Evolutionary conservation across 2,329 filamentous ascomycete genomes (phyloP), one percentile per base, ranked within the genome.

Genomic region (Pyricularia sp.): DNA sequence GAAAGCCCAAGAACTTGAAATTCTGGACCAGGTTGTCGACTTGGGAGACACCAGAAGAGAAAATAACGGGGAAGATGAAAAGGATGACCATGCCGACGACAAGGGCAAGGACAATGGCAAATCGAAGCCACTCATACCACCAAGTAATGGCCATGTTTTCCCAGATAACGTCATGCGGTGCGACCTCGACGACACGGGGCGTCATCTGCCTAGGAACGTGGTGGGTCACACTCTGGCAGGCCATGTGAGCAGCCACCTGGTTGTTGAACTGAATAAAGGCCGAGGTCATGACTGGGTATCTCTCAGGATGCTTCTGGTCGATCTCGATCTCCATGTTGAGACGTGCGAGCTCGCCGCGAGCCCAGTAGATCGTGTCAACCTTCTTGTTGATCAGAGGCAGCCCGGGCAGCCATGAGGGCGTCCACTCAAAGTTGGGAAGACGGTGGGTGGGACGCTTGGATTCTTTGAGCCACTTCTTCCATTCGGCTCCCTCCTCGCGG

Each of bases 211-310:
- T 92, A 0, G 95, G 95, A 0, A 97, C 79, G 74, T 99, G 95
- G 77, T 98, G 93, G 58, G 91, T 93, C 64, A 96, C 85, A 65
- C 92, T 89, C 77, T 99, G 95, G 77, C 93, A 97, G 69, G 94
- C 95, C 95, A 99, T 98, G 75, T 99, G 95, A 0, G 95, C 95
- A 6, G 94, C 94, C 1, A 97, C 92, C 77, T 99, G 95, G 76
- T 97, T 91, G 75, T 99, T 97, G 84, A 99, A 99, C 77, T 99
- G 95, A 71, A 99, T 93, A 74, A 99, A 99, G 0, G 95, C 95
- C 0, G 94, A 97, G 75, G 92, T 97, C 93, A 97, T 96, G 65
- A 94, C 81, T 0, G 94, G 94, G 71, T 93, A 98, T 4, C 90
- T 88, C 72, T 97, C 94, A 0, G 92, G 90, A 66, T 95, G 85